Base-by-base conservation (phyloP, 176 grass and related monocot species). In the Puccinellia tenuiflora region DNA sequence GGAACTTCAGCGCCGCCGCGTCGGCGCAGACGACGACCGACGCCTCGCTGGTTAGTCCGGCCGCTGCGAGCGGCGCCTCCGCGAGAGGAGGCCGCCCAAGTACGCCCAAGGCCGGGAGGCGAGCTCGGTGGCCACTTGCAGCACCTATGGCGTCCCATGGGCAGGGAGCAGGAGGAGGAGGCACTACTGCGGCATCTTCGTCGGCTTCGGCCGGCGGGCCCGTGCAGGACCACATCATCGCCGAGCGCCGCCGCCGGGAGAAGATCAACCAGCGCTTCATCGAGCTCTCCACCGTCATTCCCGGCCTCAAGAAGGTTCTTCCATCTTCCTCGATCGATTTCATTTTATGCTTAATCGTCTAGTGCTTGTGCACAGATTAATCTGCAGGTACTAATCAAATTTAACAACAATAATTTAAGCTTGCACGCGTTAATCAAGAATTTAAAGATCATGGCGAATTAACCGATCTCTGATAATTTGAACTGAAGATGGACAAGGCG, bases 401-500 rank as follows among this genome's bases (percentile, higher is more conserved):
- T n/a, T n/a, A n/a, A n/a, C n/a, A n/a, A n/a, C n/a, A n/a, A n/a
- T n/a, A n/a, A n/a, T n/a, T n/a, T n/a, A n/a, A n/a, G n/a, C n/a
- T 48, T 53, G 11, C 39, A 70, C 43, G 67, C 14, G 21, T 42
- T 42, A 22, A 39, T 42, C 24, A 69, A 37, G 2, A 37, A 37
- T 4, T 37, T 37, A 5, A 37, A 12, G 54, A 24, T 24, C 54
- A 11, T 12, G 3, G 9, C 1, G 66, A 12, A n/a, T n/a, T n/a
- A n/a, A 3, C 31, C 37, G 9, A 33, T 34, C 15, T 9, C 16
- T 35, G 9, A 14, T 45, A 10, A 37, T 37, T 5, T n/a, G n/a
- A 69, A 69, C 21, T 43, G 68, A 84, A 97, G 94, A 91, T 83
- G 87, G 94, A 97, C 79, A 97, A 97, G 85, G 94, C 91, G 1